Evolutionary conservation across 805 yeast genomes (phyloP).

Genomic region (Metschnikowia proteae): DNA sequence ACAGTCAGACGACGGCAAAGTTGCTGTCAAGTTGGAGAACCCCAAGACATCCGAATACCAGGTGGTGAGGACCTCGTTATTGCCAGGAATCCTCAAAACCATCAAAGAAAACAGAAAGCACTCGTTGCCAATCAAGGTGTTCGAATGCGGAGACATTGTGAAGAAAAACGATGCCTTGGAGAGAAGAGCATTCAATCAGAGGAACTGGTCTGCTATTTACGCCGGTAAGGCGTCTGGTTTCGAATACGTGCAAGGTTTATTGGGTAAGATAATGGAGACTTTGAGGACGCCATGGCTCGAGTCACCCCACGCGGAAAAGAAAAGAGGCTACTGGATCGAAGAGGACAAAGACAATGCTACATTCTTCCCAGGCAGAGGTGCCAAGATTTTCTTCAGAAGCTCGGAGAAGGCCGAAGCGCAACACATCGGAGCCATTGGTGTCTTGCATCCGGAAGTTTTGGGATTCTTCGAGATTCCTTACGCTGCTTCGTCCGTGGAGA

Average conservation of each 20-base stretch:
- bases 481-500: conserved; percentile 88
- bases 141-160: conserved; percentile 93
- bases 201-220: conserved; percentile 91
- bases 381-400: conserved; percentile 72
- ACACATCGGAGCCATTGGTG: conserved; percentile 84
- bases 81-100: conserved; percentile 94
- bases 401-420: conserved; percentile 53
- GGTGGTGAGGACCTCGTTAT: conserved; percentile 91
- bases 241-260: conserved; percentile 88
- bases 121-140: conserved; percentile 88
- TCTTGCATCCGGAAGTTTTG: conserved; percentile 92
- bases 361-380: conserved; percentile 97
- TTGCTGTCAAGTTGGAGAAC: conserved; percentile 86
- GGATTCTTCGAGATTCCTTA: conserved; percentile 83
- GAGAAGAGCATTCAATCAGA: conserved; percentile 86
- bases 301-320: conserved; percentile 44
- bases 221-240: conserved; percentile 96
- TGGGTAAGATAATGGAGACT: conserved; percentile 94
- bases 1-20: conserved; percentile 64
- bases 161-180: conserved; percentile 76
- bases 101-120: conserved; percentile 95
- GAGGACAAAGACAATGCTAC: conserved; percentile 63
- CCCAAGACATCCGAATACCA: conserved; percentile 97
- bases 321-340: conserved; percentile 85
- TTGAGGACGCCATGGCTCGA: conserved; percentile 83